Evolutionary conservation across 1,139 yeast genomes (phyloP).

Genomic region (Nakaseomyces nivariensis): DNA sequence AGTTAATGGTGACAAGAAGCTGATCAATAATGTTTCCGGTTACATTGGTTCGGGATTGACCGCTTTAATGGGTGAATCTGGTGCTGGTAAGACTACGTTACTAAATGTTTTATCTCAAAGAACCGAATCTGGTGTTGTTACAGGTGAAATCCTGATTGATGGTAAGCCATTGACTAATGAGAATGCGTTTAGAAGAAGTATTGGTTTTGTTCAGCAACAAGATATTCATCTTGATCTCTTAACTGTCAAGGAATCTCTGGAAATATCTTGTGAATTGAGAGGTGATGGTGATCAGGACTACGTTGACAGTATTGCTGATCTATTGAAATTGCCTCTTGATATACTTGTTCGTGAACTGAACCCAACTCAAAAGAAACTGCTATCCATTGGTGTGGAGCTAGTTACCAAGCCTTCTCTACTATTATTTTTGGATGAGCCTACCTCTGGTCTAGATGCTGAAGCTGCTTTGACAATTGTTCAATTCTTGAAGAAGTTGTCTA

Average conservation of each 20-base stretch:
- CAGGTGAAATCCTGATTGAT: constrained; percentile 47
- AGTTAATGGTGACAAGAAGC: constrained; percentile 31
- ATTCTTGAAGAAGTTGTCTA: constrained; percentile 34
- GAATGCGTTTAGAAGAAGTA: constrained; percentile 40
- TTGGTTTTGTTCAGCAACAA: constrained; percentile 53
- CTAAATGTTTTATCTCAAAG: constrained; percentile 44
- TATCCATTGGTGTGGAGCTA: constrained; percentile 44
- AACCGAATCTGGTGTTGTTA: constrained; percentile 40
- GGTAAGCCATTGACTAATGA: constrained; percentile 37
- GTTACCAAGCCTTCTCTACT: constrained; percentile 41
- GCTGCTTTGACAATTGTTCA: constrained; percentile 40
- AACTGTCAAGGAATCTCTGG: constrained; percentile 44
- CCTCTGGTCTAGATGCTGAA: constrained; percentile 42
- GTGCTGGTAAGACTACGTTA: constrained; percentile 54
- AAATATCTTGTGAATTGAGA: constrained; percentile 42
- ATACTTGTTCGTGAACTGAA: constrained; percentile 40
- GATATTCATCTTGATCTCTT: constrained; percentile 42
- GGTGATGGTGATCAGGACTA: constrained; percentile 40
- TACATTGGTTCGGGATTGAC: constrained; percentile 44
- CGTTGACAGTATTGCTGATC: constrained; percentile 38
- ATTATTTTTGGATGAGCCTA: constrained; percentile 40
- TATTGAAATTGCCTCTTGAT: constrained; percentile 30
- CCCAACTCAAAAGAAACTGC: constrained; percentile 34
- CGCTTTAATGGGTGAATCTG: constrained; percentile 52
- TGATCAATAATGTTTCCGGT: constrained; percentile 42